Evolutionary conservation across 31 red algal species (phyloP).

Genomic region (Odonthalia washingtoniensis): DNA sequence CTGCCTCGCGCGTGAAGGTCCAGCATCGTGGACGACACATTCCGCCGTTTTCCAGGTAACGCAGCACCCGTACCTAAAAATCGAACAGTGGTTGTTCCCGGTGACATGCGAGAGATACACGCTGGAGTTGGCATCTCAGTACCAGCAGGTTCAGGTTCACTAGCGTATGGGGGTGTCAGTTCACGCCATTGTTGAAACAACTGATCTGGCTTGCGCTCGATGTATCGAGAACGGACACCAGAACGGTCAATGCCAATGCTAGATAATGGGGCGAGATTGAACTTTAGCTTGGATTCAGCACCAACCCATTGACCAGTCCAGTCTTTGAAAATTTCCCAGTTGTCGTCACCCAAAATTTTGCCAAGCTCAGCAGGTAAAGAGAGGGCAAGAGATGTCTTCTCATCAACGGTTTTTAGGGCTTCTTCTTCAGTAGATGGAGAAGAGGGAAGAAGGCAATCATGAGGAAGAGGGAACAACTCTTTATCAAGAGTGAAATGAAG

Average conservation of each 20-base stretch:
- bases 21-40: conserved; percentile 83
- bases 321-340: conserved; percentile 3
- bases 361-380: neutral
- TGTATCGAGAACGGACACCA: conserved; percentile 62
- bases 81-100: conserved; percentile 50
- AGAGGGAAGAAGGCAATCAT: neutral
- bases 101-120: conserved; percentile 35
- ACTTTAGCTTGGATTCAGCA: conserved; percentile 54
- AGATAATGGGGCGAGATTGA: conserved; percentile 55
- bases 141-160: conserved; percentile 50
- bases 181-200: conserved; percentile 46
- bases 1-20: conserved; percentile 73
- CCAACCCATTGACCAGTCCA: conserved; percentile 54
- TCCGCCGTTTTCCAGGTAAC: conserved; percentile 89
- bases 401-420: neutral
- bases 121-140: conserved; percentile 48
- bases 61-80: conserved; percentile 93
- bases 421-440: conserved; percentile 5
- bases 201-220: conserved; percentile 41
- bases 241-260: conserved; percentile 36
- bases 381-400: neutral
- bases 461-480: conserved; percentile 57
- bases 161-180: neutral
- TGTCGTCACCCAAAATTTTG: neutral
- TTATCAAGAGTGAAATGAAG: conserved; percentile 59